Evolutionary conservation across 345 rosid species (phyloP).

Genomic region (Melaleuca alternifolia): DNA sequence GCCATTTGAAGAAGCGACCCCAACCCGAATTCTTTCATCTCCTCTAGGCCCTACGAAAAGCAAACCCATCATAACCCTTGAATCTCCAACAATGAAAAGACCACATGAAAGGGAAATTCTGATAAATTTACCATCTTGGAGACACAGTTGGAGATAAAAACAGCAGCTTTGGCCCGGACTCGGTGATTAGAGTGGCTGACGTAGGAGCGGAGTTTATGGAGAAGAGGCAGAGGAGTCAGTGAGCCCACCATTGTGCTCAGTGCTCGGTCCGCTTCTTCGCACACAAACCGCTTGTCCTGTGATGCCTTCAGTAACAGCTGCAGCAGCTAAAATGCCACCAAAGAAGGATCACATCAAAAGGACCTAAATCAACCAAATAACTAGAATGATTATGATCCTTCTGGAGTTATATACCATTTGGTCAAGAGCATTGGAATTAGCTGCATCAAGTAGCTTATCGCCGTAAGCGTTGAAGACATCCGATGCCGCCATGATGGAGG

Average conservation of each 20-base stretch:
- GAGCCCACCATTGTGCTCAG: slow-evolving; percentile 45
- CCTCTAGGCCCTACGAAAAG: slow-evolving; percentile 35
- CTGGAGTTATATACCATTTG: slow-evolving; percentile 28
- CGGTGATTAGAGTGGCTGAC: slow-evolving; percentile 56
- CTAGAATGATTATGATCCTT: background rate
- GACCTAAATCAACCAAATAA: background rate
- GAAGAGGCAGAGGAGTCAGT: slow-evolving; percentile 45
- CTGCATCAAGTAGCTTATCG: slow-evolving; percentile 37
- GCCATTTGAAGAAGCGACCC: slow-evolving; percentile 41
- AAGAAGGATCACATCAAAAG: background rate
- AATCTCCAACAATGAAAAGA: background rate
- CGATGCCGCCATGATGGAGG: slow-evolving; percentile 80
- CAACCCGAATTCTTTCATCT: slow-evolving; percentile 58
- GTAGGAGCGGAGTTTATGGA: slow-evolving; percentile 38
- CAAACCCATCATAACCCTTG: background rate
- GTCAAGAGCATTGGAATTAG: slow-evolving; percentile 45
- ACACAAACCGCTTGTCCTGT: slow-evolving; percentile 84
- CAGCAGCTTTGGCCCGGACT: slow-evolving; percentile 74
- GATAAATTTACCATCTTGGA: slow-evolving; percentile 47
- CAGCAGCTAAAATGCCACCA: slow-evolving; percentile 27
- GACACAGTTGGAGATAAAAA: slow-evolving; percentile 47
- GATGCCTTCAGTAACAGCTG: slow-evolving; percentile 85
- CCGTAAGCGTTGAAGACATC: slow-evolving; percentile 66
- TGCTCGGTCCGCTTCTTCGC: slow-evolving; percentile 82
- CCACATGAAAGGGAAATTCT: background rate